These are phyloP conservation scores for Gnetum montanum DNA, from an alignment of 75 land plant genomes.

Conservation along the genomic window DNA sequence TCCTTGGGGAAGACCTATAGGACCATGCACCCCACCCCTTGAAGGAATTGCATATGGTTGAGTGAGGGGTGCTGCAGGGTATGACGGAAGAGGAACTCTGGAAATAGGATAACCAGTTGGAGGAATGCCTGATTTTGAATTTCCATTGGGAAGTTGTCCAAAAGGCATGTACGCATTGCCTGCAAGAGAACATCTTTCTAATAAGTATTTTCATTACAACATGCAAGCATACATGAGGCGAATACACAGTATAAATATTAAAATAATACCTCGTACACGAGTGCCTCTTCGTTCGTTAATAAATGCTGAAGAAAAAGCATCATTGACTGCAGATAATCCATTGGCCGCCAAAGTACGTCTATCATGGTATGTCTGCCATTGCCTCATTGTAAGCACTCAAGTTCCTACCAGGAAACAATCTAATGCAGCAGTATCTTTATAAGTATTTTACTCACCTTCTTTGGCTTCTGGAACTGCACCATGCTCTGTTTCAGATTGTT, in stretches of 20 bases:
- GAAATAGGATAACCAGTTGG: constrained; percentile 61
- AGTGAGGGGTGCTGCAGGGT: constrained; percentile 72
- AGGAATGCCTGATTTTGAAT: constrained; percentile 65
- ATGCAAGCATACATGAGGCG: no score
- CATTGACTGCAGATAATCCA: constrained; percentile 60
- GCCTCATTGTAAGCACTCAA: no score
- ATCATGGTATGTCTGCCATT: constrained; percentile 67
- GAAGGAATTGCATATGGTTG: constrained; percentile 98
- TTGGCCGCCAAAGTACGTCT: constrained; percentile 70
- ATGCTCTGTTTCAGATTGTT: constrained; percentile 98
- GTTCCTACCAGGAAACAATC: no score
- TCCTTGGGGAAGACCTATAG: constrained; percentile 87
- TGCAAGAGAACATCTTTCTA: constrained; percentile 18
- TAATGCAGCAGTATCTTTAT: constrained; percentile 74
- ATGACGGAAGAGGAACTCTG: constrained; percentile 74
- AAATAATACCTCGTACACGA: constrained; percentile 47
- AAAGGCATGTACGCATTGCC: constrained; percentile 62
- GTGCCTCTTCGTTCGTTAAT: constrained; percentile 59
- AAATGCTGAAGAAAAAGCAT: constrained; percentile 43
- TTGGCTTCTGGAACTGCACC: constrained; percentile 99
- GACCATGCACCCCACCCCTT: constrained; percentile 92
- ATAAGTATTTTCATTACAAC: background rate
- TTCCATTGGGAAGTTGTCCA: constrained; percentile 63
- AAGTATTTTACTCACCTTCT: constrained; percentile 73
- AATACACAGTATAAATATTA: background rate